phyloP scores from a whole-genome alignment of 1,284 basidiomycete genomes.

The Vanrija sp. region DNA sequence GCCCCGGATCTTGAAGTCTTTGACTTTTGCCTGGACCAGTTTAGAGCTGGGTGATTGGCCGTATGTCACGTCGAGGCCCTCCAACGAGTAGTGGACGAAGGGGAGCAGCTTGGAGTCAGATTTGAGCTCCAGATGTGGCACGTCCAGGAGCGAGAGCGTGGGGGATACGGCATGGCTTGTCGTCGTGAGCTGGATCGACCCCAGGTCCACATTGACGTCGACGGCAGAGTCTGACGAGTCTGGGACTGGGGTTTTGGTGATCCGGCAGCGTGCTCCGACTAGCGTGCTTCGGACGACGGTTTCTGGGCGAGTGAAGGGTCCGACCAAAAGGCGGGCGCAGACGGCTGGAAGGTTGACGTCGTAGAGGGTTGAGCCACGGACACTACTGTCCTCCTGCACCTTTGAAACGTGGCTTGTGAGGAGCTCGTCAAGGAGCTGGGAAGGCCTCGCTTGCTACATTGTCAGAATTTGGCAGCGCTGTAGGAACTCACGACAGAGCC shows the following conservation, averaged over 20 bases:
- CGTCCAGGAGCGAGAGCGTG: slow-evolving; percentile 9
- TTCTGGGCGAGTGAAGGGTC: slow-evolving; percentile 4
- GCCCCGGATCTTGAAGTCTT: slow-evolving; percentile 5
- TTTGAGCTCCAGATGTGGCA: slow-evolving; percentile 2
- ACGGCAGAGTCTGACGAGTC: too few relatives aligned
- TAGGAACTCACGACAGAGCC: neutral
- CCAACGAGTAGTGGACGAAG: neutral
- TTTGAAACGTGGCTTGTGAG: slow-evolving; percentile 6
- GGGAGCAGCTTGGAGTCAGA: neutral
- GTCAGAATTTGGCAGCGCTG: neutral
- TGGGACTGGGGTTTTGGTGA: too few relatives aligned
- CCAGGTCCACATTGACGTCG: too few relatives aligned
- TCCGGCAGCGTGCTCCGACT: too few relatives aligned
- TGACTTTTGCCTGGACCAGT: slow-evolving; percentile 10
- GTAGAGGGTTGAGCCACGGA: slow-evolving; percentile 1
- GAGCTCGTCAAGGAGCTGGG: slow-evolving; percentile 11
- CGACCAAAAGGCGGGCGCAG: slow-evolving; percentile 9
- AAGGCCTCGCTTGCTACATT: neutral
- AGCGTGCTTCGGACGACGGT: neutral
- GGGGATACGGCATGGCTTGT: too few relatives aligned
- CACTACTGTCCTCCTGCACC: slow-evolving; percentile 1
- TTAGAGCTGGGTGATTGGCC: neutral
- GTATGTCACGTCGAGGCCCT: slow-evolving; percentile 1
- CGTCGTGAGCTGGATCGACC: too few relatives aligned
- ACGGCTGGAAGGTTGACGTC: slow-evolving; percentile 8